Evolutionary conservation across 371 early-diverging fungal genomes (phyloP).

Genomic region (Rhizomucor miehei): DNA sequence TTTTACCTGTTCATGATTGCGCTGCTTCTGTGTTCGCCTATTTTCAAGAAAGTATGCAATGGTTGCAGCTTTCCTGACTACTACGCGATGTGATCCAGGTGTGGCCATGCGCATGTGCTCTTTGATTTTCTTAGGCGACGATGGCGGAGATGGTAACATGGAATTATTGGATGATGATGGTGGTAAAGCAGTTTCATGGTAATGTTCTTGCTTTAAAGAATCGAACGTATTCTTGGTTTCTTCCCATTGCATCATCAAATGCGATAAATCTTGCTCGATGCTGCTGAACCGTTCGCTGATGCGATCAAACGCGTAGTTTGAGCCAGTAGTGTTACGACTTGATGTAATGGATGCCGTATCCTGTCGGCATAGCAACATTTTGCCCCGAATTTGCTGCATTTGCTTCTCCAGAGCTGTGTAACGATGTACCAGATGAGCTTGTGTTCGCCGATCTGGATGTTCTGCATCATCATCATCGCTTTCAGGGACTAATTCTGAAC

Average conservation of each 20-base stretch:
- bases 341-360: conserved; percentile 24
- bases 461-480: conserved; percentile 5
- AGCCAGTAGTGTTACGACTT: conserved; percentile 12
- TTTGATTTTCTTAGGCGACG: conserved; percentile 19
- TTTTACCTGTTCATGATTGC: not conserved
- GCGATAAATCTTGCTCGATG: conserved; percentile 29
- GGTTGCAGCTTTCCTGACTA: conserved; percentile 13
- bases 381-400: conserved; percentile 29
- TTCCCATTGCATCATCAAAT: conserved; percentile 34
- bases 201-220: not conserved
- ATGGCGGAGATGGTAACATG: conserved; percentile 35
- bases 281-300: conserved; percentile 23
- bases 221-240: conserved; percentile 19
- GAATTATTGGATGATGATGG: not conserved
- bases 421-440: conserved; percentile 24
- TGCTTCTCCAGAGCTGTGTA: conserved; percentile 33
- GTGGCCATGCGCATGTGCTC: conserved; percentile 1
- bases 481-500: conserved; percentile 4
- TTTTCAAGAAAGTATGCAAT: conserved; percentile 18
- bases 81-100: conserved; percentile 1
- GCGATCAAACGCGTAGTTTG: not conserved
- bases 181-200: not conserved
- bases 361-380: conserved; percentile 34
- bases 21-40: conserved; percentile 7
- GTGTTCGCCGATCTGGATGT: conserved; percentile 14